Evolutionary conservation across 495 filamentous ascomycete species (phyloP).

Genomic region (Penicillium ochrochloron): DNA sequence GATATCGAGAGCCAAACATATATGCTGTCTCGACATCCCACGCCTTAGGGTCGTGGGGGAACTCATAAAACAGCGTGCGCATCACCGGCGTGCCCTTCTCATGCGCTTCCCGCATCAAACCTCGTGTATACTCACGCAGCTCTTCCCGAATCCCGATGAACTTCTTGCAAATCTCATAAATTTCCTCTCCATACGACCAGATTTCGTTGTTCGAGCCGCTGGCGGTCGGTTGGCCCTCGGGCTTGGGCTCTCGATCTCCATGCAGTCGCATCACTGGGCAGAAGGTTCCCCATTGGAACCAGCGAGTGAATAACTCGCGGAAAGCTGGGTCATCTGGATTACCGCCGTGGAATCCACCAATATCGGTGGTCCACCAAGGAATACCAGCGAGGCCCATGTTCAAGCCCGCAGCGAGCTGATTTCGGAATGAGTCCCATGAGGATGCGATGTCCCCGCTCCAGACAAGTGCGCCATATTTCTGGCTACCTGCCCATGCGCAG

Average conservation of each 20-base stretch:
- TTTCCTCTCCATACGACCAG: slow-evolving; percentile 61
- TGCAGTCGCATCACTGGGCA: slow-evolving; percentile 65
- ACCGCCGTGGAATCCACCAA: slow-evolving; percentile 64
- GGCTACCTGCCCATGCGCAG: slow-evolving; percentile 63
- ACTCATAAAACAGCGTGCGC: slow-evolving; percentile 60
- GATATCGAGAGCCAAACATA: slow-evolving; percentile 58
- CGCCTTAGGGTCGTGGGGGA: slow-evolving; percentile 50
- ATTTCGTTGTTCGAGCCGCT: slow-evolving; percentile 60
- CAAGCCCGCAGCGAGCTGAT: slow-evolving; percentile 60
- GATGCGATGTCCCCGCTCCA: slow-evolving; percentile 64
- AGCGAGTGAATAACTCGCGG: slow-evolving; percentile 60
- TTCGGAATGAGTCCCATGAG: slow-evolving; percentile 57
- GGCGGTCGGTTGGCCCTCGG: slow-evolving; percentile 40
- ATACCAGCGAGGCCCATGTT: slow-evolving; percentile 63
- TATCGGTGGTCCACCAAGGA: slow-evolving; percentile 65
- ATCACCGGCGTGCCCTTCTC: slow-evolving; percentile 60
- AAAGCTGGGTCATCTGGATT: slow-evolving; percentile 56
- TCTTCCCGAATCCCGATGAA: slow-evolving; percentile 58
- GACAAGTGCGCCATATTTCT: slow-evolving; percentile 62
- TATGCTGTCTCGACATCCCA: slow-evolving; percentile 60
- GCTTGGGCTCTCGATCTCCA: slow-evolving; percentile 60
- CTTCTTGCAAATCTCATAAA: slow-evolving; percentile 59
- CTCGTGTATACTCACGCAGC: slow-evolving; percentile 54
- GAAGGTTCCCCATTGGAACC: slow-evolving; percentile 67
- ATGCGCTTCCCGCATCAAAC: slow-evolving; percentile 58